Evolutionary conservation across 352 stramenopile species (phyloP), one percentile per base, ranked within the genome.

Genomic region (Pythium aphanidermatum): DNA sequence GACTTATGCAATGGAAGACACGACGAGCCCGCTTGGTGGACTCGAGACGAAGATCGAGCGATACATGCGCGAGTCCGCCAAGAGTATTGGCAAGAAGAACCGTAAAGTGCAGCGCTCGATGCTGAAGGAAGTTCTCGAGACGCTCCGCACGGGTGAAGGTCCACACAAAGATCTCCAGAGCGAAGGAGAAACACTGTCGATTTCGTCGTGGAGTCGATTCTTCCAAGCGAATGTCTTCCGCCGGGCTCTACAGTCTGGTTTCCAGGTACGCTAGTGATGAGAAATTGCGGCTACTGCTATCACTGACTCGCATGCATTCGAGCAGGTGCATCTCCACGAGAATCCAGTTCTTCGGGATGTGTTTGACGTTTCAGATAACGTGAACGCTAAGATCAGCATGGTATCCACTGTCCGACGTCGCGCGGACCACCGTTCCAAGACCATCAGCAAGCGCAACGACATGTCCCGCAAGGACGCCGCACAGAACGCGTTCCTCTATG

Each of bases 1-100:
- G 70, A 72, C 34, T 30, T 86, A 83, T 23, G 60, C 53, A 2
- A 58, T 68, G 28, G 74, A 86, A 32, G 54, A 63, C 4, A 40
- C 42, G 0, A 43, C 46, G 3, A 78, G 70, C 30, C 56, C 61
- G 7, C 68, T 86, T 25, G 64, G 68, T 1, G 74, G 70, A 12
- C 39, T 86, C 28, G 55, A 72, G 24, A 51, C 68, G 8, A 75
- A 74, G 41, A 80, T 86, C 46, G 63, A 68, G 43, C 43, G 44
- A 25, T 83, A 72, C 47, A 82, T 86, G 68, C 68, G 65, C 28
- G 68, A 83, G 44, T 71, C 70, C n/a, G 74, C 51, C 30, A 86
- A 86, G 47, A 79, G 46, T 31, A 75, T 86, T 17, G 74, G 74
- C 46, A 86, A 86, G 55, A 86, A 86, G 57, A 86, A 71, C 47